Conservation (phyloP, 2,329 filamentous ascomycete genomes). For the Myotisia sp. region DNA sequence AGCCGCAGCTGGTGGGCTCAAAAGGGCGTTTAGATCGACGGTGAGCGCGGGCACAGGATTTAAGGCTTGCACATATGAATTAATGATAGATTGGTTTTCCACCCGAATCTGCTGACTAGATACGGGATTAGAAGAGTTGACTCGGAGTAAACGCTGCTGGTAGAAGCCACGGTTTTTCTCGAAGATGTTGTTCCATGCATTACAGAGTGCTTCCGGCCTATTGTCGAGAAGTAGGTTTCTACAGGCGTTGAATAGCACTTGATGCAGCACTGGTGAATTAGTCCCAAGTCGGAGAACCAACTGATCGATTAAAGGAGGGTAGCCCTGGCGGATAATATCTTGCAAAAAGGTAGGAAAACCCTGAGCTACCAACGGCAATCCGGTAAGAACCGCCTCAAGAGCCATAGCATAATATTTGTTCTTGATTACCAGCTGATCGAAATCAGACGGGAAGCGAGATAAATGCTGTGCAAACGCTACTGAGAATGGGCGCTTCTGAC, state of each 20-base stretch:
- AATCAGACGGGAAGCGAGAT: constrained; percentile 33
- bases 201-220: constrained; percentile 4
- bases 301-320: constrained; percentile 46
- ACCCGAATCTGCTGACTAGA: not conserved
- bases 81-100: no score
- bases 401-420: constrained; percentile 22
- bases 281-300: constrained; percentile 36
- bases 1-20: no score
- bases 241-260: constrained; percentile 36
- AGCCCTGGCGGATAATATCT: constrained; percentile 24
- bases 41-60: no score
- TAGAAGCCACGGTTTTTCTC: not conserved
- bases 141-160: not conserved
- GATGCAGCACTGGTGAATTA: constrained; percentile 39
- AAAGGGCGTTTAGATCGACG: no score
- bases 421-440: constrained; percentile 15
- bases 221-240: constrained; percentile 17
- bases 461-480: constrained; percentile 32
- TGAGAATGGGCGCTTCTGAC: constrained; percentile 32
- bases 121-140: not conserved
- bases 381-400: constrained; percentile 29
- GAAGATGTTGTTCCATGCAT: not conserved
- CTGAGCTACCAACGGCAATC: constrained; percentile 31
- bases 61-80: no score
- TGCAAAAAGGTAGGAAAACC: constrained; percentile 28